A percentile compares a stretch with the other conserved stretches of the same genome.
Evolutionary conservation across 305 asterid genomes (phyloP).

Genomic region (Andrographis paniculata): DNA sequence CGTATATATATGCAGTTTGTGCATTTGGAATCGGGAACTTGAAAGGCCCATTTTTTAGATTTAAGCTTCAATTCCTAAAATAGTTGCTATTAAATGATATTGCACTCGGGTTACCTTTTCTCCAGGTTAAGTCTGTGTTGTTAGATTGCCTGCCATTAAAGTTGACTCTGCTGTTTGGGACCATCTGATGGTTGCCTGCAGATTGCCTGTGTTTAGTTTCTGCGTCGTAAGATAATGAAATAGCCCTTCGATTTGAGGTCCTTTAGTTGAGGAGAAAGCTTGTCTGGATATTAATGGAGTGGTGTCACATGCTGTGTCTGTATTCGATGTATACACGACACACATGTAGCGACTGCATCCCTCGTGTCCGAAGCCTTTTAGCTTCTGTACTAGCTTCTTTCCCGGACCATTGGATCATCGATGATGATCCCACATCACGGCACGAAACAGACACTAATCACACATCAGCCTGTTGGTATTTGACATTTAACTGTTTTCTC

Average conservation of each 20-base stretch:
- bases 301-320: slow-evolving; percentile 11
- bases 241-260: too few species aligned
- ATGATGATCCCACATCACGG: too few species aligned
- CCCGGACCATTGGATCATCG: too few species aligned
- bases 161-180: too few species aligned
- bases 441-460: too few species aligned
- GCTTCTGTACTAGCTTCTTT: too few species aligned
- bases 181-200: background rate
- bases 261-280: background rate
- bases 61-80: background rate
- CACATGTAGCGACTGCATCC: background rate
- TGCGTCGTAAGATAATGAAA: too few species aligned
- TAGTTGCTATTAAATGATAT: background rate
- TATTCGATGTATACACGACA: slow-evolving; percentile 2
- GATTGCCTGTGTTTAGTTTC: slow-evolving; percentile 2
- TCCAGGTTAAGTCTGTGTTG: too few species aligned
- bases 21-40: slow-evolving; percentile 8
- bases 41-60: slow-evolving; percentile 12
- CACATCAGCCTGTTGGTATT: too few species aligned
- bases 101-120: background rate
- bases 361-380: background rate
- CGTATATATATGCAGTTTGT: slow-evolving; percentile 10
- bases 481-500: too few species aligned
- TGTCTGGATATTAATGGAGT: background rate
- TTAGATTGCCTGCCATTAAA: too few species aligned